These are phyloP conservation scores for Acer saccharum DNA, from an alignment of 345 rosid species.

Conservation along the genomic window DNA sequence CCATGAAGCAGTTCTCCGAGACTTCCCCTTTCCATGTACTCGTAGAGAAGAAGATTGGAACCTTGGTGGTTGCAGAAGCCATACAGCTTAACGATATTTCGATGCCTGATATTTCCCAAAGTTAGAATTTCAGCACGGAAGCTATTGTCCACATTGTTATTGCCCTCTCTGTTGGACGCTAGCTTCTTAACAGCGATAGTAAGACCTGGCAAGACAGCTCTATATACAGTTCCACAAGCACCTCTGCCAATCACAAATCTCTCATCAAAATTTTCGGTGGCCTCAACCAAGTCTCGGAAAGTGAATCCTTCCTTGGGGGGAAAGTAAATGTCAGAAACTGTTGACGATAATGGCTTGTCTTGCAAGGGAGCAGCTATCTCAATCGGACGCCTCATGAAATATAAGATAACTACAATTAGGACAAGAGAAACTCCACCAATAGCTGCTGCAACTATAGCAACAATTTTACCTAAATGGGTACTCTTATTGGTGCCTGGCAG, in stretches of 20 bases:
- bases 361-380: slow-evolving; percentile 40
- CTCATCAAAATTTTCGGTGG: slow-evolving; percentile 74
- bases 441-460: slow-evolving; percentile 65
- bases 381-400: slow-evolving; percentile 60
- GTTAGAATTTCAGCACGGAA: slow-evolving; percentile 84
- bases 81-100: slow-evolving; percentile 87
- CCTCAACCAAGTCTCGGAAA: slow-evolving; percentile 69
- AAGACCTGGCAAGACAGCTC: slow-evolving; percentile 68
- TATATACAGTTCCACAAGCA: slow-evolving; percentile 89
- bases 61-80: slow-evolving; percentile 92
- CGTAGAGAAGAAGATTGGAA: slow-evolving; percentile 80
- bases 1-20: slow-evolving; percentile 79
- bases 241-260: slow-evolving; percentile 80
- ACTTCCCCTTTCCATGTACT: slow-evolving; percentile 70
- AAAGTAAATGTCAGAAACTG: slow-evolving; percentile 64
- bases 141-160: slow-evolving; percentile 66
- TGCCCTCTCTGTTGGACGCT: slow-evolving; percentile 76
- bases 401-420: slow-evolving; percentile 55
- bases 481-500: slow-evolving; percentile 24
- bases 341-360: slow-evolving; percentile 36
- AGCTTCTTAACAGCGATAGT: slow-evolving; percentile 83
- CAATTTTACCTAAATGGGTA: slow-evolving; percentile 47
- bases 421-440: slow-evolving; percentile 75
- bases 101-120: slow-evolving; percentile 78
- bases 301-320: slow-evolving; percentile 80